Percentiles rank a stretch among this genome's conserved stretches.
These are phyloP conservation scores for Chenopodium quinoa DNA, from an alignment of 148 eudicot species.

Conservation along the genomic window DNA sequence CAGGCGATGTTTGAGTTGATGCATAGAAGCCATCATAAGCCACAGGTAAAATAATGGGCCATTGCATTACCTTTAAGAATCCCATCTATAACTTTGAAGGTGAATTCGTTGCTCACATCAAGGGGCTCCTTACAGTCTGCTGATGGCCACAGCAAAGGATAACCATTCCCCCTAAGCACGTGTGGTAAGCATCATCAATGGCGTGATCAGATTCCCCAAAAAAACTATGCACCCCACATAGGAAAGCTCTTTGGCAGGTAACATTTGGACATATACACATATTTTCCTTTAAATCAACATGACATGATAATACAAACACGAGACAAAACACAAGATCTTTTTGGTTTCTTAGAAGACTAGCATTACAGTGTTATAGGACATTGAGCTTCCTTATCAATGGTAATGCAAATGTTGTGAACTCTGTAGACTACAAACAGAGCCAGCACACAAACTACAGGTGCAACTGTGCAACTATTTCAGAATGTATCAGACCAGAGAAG, in stretches of 20 bases:
- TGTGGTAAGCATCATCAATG: slow-evolving; percentile 5
- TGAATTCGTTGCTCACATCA: slow-evolving; percentile 91
- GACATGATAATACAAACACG: background rate
- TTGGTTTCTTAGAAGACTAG: background rate
- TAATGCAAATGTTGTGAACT: background rate
- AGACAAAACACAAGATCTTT: background rate
- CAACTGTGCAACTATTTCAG: background rate
- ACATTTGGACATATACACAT: background rate
- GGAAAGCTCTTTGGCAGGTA: slow-evolving; percentile 1
- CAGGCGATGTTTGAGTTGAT: background rate
- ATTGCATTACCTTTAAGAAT: slow-evolving; percentile 67
- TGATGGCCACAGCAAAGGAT: slow-evolving; percentile 85
- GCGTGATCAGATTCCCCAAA: background rate
- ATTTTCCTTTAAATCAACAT: background rate
- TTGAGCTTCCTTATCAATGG: background rate
- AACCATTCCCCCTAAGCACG: slow-evolving; percentile 66
- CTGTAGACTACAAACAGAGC: background rate
- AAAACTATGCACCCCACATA: background rate
- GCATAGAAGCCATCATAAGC: background rate
- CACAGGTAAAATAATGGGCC: slow-evolving; percentile 3
- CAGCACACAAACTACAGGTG: background rate
- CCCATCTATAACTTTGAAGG: slow-evolving; percentile 81
- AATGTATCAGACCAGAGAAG: background rate
- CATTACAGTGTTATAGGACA: background rate
- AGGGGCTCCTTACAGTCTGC: slow-evolving; percentile 72